phyloP scores from a whole-genome alignment of 2,329 filamentous ascomycete species.

The Xylariaceae sp. region DNA sequence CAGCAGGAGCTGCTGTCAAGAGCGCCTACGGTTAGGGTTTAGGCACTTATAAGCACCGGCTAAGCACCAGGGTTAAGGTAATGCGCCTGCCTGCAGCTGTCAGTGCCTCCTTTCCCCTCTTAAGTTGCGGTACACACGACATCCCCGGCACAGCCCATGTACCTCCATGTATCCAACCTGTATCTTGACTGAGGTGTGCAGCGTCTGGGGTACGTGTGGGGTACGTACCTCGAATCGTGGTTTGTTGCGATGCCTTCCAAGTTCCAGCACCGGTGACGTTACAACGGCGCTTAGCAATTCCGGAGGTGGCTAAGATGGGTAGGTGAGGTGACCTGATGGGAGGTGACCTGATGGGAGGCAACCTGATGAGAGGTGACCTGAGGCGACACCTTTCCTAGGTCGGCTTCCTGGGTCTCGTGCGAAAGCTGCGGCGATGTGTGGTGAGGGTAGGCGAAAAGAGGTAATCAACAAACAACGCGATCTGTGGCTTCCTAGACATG shows the following conservation, averaged over 20 bases:
- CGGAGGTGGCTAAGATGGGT: neutral
- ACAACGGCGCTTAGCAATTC: neutral
- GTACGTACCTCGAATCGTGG: neutral
- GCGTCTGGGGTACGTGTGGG: neutral
- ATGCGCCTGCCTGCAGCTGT: neutral
- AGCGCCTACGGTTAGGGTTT: neutral
- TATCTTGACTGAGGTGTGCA: neutral
- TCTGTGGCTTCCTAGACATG: neutral
- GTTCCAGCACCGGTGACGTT: neutral
- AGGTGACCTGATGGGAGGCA: too few species aligned
- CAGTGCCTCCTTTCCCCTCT: neutral
- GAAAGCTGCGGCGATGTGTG: constrained; percentile 1
- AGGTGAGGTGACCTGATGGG: neutral
- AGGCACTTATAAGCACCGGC: neutral
- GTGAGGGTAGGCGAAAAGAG: neutral
- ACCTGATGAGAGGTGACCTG: neutral
- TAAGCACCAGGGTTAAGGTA: neutral
- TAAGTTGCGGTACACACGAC: too few species aligned
- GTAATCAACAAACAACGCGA: neutral
- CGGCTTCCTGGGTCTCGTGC: constrained; percentile 3
- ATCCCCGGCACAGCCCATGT: too few species aligned
- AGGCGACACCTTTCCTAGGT: neutral
- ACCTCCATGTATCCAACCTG: neutral
- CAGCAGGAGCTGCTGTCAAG: neutral
- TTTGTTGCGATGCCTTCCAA: neutral